phyloP scores from a whole-genome alignment of 1,284 basidiomycete genomes.

The Amylostereum chailletii region DNA sequence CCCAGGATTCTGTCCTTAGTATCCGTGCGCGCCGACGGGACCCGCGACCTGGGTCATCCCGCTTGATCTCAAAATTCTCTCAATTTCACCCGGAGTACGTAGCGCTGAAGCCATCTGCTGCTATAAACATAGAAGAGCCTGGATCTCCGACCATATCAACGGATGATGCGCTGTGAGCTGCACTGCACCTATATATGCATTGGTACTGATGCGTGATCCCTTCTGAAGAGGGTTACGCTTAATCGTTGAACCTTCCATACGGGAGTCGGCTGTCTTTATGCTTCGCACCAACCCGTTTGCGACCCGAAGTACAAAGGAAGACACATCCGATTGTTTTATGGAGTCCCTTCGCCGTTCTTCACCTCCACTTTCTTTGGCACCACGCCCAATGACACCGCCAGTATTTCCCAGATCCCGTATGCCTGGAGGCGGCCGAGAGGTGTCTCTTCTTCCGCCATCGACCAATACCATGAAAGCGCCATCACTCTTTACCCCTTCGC shows the following conservation, averaged over 20 bases:
- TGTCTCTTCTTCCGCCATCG: no score
- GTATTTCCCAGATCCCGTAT: conserved; percentile 1
- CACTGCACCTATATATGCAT: background rate
- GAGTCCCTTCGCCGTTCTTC: background rate
- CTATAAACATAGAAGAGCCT: background rate
- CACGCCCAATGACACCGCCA: background rate
- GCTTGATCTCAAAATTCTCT: background rate
- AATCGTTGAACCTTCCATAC: background rate
- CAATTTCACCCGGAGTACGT: background rate
- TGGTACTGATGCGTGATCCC: background rate
- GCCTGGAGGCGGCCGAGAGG: background rate
- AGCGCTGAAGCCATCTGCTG: background rate
- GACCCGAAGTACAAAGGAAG: background rate
- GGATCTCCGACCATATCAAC: background rate
- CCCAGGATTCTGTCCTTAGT: background rate
- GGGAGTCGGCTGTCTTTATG: background rate
- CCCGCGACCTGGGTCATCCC: background rate
- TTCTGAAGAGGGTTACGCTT: background rate
- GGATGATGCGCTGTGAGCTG: background rate
- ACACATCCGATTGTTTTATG: background rate
- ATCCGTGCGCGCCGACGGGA: background rate
- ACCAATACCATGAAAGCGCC: background rate
- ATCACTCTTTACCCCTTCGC: no score
- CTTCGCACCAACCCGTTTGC: background rate
- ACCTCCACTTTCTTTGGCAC: background rate